phyloP scores from a whole-genome alignment of 2,329 filamentous ascomycete genomes.

The Emmonsia crescens region DNA sequence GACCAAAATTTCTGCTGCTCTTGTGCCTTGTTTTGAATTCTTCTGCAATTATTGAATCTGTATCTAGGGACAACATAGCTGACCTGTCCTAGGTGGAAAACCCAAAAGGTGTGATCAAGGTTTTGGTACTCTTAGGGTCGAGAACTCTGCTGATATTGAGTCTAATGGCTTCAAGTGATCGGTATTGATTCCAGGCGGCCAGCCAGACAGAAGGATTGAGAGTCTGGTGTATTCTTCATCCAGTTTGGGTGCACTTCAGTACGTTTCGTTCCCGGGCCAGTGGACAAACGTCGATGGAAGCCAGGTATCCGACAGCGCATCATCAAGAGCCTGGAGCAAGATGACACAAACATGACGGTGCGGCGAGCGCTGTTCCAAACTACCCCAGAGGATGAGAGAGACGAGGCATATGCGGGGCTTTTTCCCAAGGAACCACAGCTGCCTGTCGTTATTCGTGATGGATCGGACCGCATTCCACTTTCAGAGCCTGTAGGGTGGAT shows the following conservation, averaged over 20 bases:
- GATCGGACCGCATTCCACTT: not conserved
- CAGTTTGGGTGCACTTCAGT: not conserved
- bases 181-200: not conserved
- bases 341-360: not conserved
- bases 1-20: not conserved
- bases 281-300: not conserved
- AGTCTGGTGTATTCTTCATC: not conserved
- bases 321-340: not conserved
- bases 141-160: not conserved
- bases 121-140: not conserved
- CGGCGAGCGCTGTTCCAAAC: not conserved
- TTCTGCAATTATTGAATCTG: not conserved
- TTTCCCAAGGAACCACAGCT: not conserved
- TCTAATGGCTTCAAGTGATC: not conserved
- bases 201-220: not conserved
- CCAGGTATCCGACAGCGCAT: not conserved
- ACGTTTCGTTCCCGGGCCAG: not conserved
- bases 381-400: not conserved
- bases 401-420: not conserved
- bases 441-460: too few species aligned
- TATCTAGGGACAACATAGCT: not conserved
- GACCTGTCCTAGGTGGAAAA: not conserved
- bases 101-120: not conserved
- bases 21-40: not conserved
- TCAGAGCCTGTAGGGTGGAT: not conserved